Conservation (phyloP, 1,284 basidiomycete genomes). For the Coniferiporia sulphurascens region DNA sequence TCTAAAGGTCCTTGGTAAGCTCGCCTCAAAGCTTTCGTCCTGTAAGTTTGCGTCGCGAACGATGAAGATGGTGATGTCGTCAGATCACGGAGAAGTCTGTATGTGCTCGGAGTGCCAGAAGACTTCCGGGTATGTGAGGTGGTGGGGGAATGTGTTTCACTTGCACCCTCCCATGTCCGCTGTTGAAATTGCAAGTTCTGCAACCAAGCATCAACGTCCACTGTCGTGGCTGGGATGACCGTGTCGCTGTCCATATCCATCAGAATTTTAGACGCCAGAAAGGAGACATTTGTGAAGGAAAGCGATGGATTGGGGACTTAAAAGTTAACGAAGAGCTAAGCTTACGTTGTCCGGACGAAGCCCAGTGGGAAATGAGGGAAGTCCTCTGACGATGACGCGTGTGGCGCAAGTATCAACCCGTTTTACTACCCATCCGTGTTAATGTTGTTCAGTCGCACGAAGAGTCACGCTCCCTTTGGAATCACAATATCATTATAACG, state of each 20-base stretch:
- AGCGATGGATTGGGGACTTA: no score
- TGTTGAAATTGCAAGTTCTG: not conserved
- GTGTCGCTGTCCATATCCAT: not conserved
- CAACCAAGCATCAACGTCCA: no score
- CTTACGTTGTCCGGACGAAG: no score
- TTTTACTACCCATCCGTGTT: no score
- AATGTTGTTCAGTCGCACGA: not conserved
- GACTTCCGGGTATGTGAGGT: not conserved
- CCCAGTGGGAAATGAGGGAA: no score
- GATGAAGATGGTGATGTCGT: conserved; percentile 7
- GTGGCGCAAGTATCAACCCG: no score
- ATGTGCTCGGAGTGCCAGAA: not conserved
- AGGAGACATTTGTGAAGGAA: not conserved
- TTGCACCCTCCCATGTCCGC: no score
- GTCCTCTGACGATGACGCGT: no score
- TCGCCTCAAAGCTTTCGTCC: not conserved
- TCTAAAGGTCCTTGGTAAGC: conserved; percentile 32
- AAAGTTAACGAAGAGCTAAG: no score
- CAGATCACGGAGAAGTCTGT: conserved; percentile 5
- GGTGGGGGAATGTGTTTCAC: not conserved
- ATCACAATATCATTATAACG: conserved; percentile 1
- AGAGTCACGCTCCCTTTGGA: not conserved
- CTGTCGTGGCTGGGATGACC: not conserved
- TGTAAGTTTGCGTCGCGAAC: not conserved
- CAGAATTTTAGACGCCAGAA: not conserved